Base-by-base conservation (phyloP, 257 asterid species). In the Salvia splendens region DNA sequence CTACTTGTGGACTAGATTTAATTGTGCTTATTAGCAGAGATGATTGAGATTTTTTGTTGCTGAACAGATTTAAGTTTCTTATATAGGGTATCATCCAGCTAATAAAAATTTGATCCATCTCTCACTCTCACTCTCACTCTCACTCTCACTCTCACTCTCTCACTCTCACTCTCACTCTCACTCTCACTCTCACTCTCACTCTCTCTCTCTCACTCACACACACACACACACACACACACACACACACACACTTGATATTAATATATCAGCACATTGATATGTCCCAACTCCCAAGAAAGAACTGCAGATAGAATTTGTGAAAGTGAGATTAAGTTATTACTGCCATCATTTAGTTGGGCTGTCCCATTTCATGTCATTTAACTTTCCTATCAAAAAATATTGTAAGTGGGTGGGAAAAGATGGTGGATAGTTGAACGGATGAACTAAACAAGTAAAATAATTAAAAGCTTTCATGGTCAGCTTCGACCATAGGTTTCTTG, bases 1-100 rank as follows among this genome's bases (percentile, higher is more conserved):
- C 47, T 63, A 30, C 52, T 33, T 64, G 78, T 67, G 40, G 45
- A 55, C 24, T 58, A 65, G 67, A 46, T 61, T 53, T 55, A 24
- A 38, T 54, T 65, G 35, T 56, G 67, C 36, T 69, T 36, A 47
- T 69, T 36, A 47, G 69, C 72, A 35, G 24, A 14, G 43, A 38
- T 61, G 50, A 7, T 54, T 36, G 47, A 38, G 50, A 38, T 2
- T 38, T 54, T 55, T 63, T 73, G 69, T 60, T 73, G 78, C 60
- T 51, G 70, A 60, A 67, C 69, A 41, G 17, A 67, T 41, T 61
- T 58, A 33, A 63, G 63, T 46, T 68, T 61, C 56, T 64, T 55
- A 1, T 56, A 52, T 55, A 12, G 68, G 57, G 69, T 35, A 42
- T 61, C 41, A 52, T 60, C 54, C 61, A 49, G 33, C 33, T 69